Conservation (phyloP, 2,329 filamentous ascomycete genomes). For the Fulvia fulva region DNA sequence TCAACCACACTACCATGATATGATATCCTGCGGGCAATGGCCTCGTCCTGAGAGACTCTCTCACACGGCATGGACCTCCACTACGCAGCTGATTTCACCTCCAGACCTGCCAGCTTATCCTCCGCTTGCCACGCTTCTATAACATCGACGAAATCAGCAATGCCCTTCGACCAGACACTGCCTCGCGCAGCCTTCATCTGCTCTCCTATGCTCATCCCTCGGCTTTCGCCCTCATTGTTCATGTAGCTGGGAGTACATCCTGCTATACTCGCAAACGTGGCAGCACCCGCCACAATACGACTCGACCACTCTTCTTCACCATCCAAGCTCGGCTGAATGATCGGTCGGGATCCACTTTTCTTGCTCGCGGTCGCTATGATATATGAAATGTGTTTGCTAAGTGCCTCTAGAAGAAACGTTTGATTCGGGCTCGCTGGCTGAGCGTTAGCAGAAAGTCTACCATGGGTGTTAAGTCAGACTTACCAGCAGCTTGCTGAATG, state of each 20-base stretch:
- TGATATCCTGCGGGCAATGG: too few relatives aligned
- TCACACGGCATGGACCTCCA: too few relatives aligned
- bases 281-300: conserved; percentile 39
- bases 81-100: too few relatives aligned
- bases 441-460: background rate
- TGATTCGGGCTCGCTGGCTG: conserved; percentile 18
- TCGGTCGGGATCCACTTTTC: conserved; percentile 19
- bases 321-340: conserved; percentile 44
- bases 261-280: conserved; percentile 36
- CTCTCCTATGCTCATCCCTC: conserved; percentile 23
- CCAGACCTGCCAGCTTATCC: conserved; percentile 31
- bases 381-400: conserved; percentile 44
- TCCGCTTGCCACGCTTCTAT: conserved; percentile 33
- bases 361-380: conserved; percentile 38
- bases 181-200: conserved; percentile 24
- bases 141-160: conserved; percentile 32
- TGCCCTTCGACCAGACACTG: conserved; percentile 31
- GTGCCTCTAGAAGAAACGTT: conserved; percentile 35
- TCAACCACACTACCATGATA: too few relatives aligned
- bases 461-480: background rate
- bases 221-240: conserved; percentile 45
- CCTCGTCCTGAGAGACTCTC: too few relatives aligned
- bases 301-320: conserved; percentile 49
- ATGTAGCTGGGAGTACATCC: conserved; percentile 56
- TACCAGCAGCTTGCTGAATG: conserved; percentile 38